Percentiles rank a stretch among this genome's conserved stretches.
Conservation (phyloP, 768 basidiomycete species). For the Phanerochaete sordida region DNA sequence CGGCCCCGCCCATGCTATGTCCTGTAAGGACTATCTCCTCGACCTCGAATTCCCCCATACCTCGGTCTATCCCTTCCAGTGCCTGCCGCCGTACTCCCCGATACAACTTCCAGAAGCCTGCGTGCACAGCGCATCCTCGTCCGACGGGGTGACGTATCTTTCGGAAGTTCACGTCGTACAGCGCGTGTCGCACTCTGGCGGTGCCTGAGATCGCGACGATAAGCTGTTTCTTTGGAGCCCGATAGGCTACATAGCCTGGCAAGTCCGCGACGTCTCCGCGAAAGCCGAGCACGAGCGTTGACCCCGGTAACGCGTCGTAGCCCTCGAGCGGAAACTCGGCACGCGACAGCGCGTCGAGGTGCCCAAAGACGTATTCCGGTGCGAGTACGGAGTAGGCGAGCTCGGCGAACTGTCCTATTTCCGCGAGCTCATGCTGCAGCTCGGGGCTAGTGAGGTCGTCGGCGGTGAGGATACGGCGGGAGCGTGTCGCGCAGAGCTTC, state of each 20-base stretch:
- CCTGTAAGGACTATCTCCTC: conserved; percentile 48
- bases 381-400: conserved; percentile 43
- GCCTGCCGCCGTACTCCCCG: conserved; percentile 34
- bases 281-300: conserved; percentile 35
- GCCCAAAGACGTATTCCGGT: conserved; percentile 39
- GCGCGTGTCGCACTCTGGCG: conserved; percentile 36
- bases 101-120: conserved; percentile 55
- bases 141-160: conserved; percentile 36
- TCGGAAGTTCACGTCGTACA: conserved; percentile 43
- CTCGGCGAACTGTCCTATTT: conserved; percentile 55
- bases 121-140: conserved; percentile 39
- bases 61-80: conserved; percentile 35
- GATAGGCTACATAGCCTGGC: conserved; percentile 45
- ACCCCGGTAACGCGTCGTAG: conserved; percentile 35
- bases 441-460: conserved; percentile 36
- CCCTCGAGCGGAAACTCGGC: conserved; percentile 49
- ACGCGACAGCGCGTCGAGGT: conserved; percentile 35
- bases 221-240: conserved; percentile 41
- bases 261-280: conserved; percentile 40
- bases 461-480: conserved; percentile 38
- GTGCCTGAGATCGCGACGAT: conserved; percentile 54
- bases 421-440: conserved; percentile 38
- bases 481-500: conserved; percentile 44
- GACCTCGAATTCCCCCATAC: conserved; percentile 30
- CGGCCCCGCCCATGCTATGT: conserved; percentile 54